phyloP scores from a whole-genome alignment of 1,284 basidiomycete genomes.

The Apiotrichum siamense region DNA sequence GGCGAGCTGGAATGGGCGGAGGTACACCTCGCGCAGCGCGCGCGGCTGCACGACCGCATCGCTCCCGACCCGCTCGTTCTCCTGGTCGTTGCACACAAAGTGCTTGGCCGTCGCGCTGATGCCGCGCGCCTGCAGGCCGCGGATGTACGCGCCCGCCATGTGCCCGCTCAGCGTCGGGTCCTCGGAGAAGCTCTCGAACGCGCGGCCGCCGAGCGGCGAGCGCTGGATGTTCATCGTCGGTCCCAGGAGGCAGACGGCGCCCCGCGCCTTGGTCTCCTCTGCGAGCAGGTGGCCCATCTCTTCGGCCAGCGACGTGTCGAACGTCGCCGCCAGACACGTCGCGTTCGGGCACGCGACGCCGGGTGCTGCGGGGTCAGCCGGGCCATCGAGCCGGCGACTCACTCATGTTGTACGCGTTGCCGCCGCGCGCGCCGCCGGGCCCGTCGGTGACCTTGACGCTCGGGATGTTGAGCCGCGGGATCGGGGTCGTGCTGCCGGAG shows the following conservation, averaged over 20 bases:
- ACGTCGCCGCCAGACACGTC: slow-evolving; percentile 41
- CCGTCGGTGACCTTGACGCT: slow-evolving; percentile 33
- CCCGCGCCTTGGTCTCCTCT: slow-evolving; percentile 62
- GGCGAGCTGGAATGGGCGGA: slow-evolving; percentile 71
- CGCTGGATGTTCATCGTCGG: slow-evolving; percentile 78
- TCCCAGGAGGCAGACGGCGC: slow-evolving; percentile 61
- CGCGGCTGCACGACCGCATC: slow-evolving; percentile 44
- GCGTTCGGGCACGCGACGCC: slow-evolving; percentile 67
- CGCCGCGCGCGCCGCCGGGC: slow-evolving; percentile 28
- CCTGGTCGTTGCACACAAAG: slow-evolving; percentile 45
- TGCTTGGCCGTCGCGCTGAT: slow-evolving; percentile 54
- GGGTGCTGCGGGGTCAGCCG: slow-evolving; percentile 18
- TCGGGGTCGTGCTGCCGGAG: slow-evolving; percentile 29
- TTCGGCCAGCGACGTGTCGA: slow-evolving; percentile 57
- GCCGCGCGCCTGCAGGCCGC: slow-evolving; percentile 64
- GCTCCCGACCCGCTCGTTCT: slow-evolving; percentile 33
- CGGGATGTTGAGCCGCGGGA: slow-evolving; percentile 37
- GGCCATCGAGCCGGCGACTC: slow-evolving; percentile 3
- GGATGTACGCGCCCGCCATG: slow-evolving; percentile 64
- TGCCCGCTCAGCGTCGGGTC: slow-evolving; percentile 67
- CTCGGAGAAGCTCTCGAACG: slow-evolving; percentile 62
- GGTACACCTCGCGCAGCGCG: slow-evolving; percentile 71
- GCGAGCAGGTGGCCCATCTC: slow-evolving; percentile 59
- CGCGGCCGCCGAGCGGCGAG: slow-evolving; percentile 64
- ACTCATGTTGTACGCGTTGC: slow-evolving; percentile 28